Percentiles rank a stretch among this genome's conserved stretches.
Conservation (phyloP, 495 filamentous ascomycete species). For the Extremus antarcticus region DNA sequence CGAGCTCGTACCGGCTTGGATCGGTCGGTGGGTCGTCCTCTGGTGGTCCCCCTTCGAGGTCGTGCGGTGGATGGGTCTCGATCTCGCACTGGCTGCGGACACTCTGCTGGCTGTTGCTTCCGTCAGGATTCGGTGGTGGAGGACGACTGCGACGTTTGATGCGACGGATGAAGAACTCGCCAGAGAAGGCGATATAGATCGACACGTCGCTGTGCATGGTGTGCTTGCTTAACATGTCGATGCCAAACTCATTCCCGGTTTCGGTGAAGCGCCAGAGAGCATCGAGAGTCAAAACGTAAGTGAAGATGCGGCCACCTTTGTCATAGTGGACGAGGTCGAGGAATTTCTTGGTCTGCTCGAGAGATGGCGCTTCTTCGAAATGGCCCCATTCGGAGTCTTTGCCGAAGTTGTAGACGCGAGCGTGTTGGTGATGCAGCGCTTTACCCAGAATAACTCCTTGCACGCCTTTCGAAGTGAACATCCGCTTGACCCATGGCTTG, state of each 20-base stretch:
- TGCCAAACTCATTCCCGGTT: conserved; percentile 87
- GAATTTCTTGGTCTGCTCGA: conserved; percentile 65
- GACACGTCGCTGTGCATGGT: conserved; percentile 90
- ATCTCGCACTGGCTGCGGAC: background rate
- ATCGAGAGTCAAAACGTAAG: conserved; percentile 84
- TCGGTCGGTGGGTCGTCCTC: conserved; percentile 37
- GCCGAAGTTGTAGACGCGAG: conserved; percentile 78
- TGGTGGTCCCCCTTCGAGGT: conserved; percentile 30
- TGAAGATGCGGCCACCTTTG: conserved; percentile 76
- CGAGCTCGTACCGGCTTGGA: conserved; percentile 65
- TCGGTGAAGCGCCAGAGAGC: conserved; percentile 80
- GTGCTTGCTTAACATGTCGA: conserved; percentile 85
- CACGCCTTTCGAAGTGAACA: conserved; percentile 70
- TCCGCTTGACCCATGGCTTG: conserved; percentile 74
- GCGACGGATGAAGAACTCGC: conserved; percentile 83
- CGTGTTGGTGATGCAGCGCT: conserved; percentile 81
- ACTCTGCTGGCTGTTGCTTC: background rate
- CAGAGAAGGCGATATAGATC: conserved; percentile 79
- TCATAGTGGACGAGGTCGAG: conserved; percentile 78
- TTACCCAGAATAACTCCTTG: conserved; percentile 68
- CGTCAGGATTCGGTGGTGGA: conserved; percentile 15
- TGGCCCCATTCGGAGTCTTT: conserved; percentile 56
- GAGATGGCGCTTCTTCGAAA: conserved; percentile 33
- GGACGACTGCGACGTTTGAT: conserved; percentile 32
- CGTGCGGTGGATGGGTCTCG: conserved; percentile 25